Base-by-base conservation (phyloP, 2,329 filamentous ascomycete species). In the Pseudogymnoascus verrucosus region DNA sequence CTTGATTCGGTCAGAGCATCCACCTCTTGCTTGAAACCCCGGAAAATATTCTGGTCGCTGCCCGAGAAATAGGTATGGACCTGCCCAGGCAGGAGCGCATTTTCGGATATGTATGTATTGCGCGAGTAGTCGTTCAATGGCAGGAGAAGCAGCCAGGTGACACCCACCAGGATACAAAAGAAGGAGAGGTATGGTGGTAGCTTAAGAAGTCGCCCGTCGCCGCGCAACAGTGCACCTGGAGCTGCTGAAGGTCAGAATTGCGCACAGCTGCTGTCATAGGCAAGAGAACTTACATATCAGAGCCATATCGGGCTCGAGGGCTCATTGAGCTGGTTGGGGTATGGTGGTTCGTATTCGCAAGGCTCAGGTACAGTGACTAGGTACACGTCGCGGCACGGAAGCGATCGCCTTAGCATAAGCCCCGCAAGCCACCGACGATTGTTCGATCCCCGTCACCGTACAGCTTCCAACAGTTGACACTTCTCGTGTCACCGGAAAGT, bases 61-160 rank as follows among this genome's bases (percentile, higher is more conserved):
- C 95, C 95, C 5, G 90, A 88, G 74, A 99, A 99, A 76, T 99
- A 99, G 1, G 95, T 96, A 77, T 98, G 93, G 7, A 98, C 95
- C 76, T 99, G 95, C 1, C 93, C 95, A 0, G 95, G 95, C 12
- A 99, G 80, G 36, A 99, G 85, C 10, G 95, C 95, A 75, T 99
- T 99, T 76, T 99, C 95, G 47, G 93, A 98, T 64, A 99, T 95
- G 76, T 99, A 99, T 0, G 93, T 99, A 65, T 85, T 83, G 68
- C 95, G 87, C 61, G 92, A 96, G 78, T 98, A 96, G 68, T 93
- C 85, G 76, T 98, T 84, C 62, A 98, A 82, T 2, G 95, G 95
- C 1, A 99, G 84, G 34, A 98, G 82, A 21, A 97, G 84, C 12
- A 99, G 86, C 91, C 93, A 99, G 69, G 86, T 84, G 63, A 97